Evolutionary conservation across 352 stramenopile genomes (phyloP).

Genomic region (Elongisporangium undulatum): DNA sequence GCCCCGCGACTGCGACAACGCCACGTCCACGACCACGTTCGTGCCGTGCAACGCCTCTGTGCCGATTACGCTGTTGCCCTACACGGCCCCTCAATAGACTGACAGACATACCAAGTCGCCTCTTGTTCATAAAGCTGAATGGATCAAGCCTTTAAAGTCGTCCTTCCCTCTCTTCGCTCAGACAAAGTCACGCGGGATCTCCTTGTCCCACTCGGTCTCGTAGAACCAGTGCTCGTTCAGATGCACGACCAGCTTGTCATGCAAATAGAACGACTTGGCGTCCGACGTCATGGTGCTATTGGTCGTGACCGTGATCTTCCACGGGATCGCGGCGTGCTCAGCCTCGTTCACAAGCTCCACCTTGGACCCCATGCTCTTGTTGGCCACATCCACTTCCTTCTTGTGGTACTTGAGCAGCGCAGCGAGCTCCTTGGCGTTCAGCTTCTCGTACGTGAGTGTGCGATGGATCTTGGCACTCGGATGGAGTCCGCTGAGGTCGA

Average conservation of each 20-base stretch:
- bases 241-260: conserved; percentile 27
- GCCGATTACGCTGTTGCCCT: too few species aligned
- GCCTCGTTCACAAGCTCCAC: conserved; percentile 22
- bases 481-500: conserved; percentile 25
- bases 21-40: too few species aligned
- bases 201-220: conserved; percentile 32
- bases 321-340: conserved; percentile 26
- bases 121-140: too few species aligned
- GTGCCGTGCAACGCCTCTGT: too few species aligned
- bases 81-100: too few species aligned
- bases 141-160: conserved; percentile 4
- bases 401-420: not conserved
- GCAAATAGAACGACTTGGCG: conserved; percentile 20
- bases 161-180: too few species aligned
- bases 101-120: too few species aligned
- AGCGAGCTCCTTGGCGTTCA: conserved; percentile 13
- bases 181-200: conserved; percentile 28
- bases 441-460: conserved; percentile 36
- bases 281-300: conserved; percentile 43
- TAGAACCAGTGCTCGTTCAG: conserved; percentile 32
- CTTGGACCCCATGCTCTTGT: not conserved
- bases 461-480: conserved; percentile 30
- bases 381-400: too few species aligned
- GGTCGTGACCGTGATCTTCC: conserved; percentile 32
- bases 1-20: not conserved